Conservation (phyloP, 148 eudicot species). For the Amaranthus cruentus region DNA sequence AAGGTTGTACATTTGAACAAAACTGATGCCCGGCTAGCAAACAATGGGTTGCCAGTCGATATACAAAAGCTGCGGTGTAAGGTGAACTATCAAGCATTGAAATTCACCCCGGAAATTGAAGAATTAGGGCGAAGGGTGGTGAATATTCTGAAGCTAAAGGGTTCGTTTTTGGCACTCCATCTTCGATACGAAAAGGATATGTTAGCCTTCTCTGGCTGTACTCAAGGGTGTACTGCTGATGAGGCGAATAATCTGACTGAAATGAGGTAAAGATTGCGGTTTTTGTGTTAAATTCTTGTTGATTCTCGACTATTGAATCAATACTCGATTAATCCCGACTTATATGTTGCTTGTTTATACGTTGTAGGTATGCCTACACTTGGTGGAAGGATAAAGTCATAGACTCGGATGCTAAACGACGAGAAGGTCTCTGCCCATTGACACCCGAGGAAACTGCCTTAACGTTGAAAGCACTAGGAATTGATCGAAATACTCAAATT, state of each 20-base stretch:
- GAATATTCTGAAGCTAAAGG: constrained; percentile 45
- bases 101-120: constrained; percentile 65
- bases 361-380: constrained; percentile 61
- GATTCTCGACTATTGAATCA: too few species aligned
- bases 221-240: constrained; percentile 52
- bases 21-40: constrained; percentile 73
- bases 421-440: constrained; percentile 71
- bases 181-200: constrained; percentile 80
- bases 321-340: too few species aligned
- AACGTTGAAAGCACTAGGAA: constrained; percentile 49
- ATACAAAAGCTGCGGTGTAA: constrained; percentile 62
- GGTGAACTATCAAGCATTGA: constrained; percentile 57
- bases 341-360: not conserved
- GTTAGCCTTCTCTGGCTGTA: constrained; percentile 81
- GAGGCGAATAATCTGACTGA: constrained; percentile 63
- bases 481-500: constrained; percentile 53
- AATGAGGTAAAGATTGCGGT: constrained; percentile 44
- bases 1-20: constrained; percentile 67
- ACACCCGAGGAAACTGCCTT: constrained; percentile 72
- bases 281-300: too few species aligned
- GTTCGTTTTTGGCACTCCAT: constrained; percentile 66
- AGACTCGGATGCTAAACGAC: constrained; percentile 56
- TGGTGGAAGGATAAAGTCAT: constrained; percentile 84
- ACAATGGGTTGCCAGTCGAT: constrained; percentile 56
- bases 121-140: constrained; percentile 58